Conservation (phyloP, 495 filamentous ascomycete species). For the Cenococcum geophilum region DNA sequence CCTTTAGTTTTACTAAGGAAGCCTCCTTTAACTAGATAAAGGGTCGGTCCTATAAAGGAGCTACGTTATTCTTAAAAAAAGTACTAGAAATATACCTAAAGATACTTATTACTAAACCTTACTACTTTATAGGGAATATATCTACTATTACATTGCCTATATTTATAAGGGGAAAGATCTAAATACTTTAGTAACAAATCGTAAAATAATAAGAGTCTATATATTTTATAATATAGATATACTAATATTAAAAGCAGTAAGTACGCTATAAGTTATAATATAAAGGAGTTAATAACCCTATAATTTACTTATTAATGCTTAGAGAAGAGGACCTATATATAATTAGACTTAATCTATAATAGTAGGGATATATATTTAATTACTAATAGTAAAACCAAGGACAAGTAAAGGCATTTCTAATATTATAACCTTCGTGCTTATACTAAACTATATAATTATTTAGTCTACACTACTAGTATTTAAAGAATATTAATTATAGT, state of each 20-base stretch:
- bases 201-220: conserved; percentile 36
- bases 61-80: conserved; percentile 11
- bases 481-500: too few relatives aligned
- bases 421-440: conserved; percentile 33
- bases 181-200: conserved; percentile 40
- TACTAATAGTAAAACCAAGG: conserved; percentile 49
- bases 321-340: conserved; percentile 29
- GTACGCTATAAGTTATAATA: conserved; percentile 45
- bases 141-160: conserved; percentile 42
- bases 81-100: conserved; percentile 20
- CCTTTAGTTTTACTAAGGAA: conserved; percentile 38
- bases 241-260: conserved; percentile 40
- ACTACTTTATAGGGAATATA: conserved; percentile 37
- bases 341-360: neutral
- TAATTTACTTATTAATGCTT: conserved; percentile 48
- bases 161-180: conserved; percentile 39
- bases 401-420: conserved; percentile 49
- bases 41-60: conserved; percentile 41
- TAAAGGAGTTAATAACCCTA: conserved; percentile 53
- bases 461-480: conserved; percentile 18
- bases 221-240: conserved; percentile 38
- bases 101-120: conserved; percentile 37
- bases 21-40: conserved; percentile 38
- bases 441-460: conserved; percentile 32
- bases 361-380: neutral